A percentile compares a stretch with the other conserved stretches of the same genome.
Evolutionary conservation across 2,329 filamentous ascomycete species (phyloP).

Genomic region (Immersiporthe knoxdaviesiana): DNA sequence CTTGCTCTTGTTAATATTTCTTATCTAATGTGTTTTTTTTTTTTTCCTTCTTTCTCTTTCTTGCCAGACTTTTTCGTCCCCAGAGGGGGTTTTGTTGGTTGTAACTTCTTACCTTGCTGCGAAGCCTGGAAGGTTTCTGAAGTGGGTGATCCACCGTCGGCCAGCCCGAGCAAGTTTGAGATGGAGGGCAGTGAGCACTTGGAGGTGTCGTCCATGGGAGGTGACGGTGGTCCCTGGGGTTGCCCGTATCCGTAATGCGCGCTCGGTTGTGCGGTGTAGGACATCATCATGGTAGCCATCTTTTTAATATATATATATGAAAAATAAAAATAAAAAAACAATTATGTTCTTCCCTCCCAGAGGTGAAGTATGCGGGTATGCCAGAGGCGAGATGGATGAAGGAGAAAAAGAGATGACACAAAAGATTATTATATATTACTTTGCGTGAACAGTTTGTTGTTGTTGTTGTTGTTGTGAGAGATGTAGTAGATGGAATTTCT

Average conservation of each 20-base stretch:
- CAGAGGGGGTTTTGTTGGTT: neutral
- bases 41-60: neutral
- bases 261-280: constrained; percentile 48
- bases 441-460: constrained; percentile 11
- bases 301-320: constrained; percentile 8
- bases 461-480: no score
- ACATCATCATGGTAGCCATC: constrained; percentile 50
- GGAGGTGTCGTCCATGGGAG: constrained; percentile 71
- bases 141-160: constrained; percentile 68
- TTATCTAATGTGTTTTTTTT: no score
- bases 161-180: constrained; percentile 83
- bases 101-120: constrained; percentile 32
- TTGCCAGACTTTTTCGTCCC: neutral
- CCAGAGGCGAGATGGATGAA: constrained; percentile 2
- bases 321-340: constrained; percentile 13
- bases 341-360: constrained; percentile 26
- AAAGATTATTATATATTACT: constrained; percentile 21
- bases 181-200: constrained; percentile 92
- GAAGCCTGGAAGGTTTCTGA: constrained; percentile 57
- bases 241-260: constrained; percentile 54
- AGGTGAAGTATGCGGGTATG: constrained; percentile 31
- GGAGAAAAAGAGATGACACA: constrained; percentile 4
- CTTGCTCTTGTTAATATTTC: neutral
- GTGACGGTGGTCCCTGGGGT: constrained; percentile 71
- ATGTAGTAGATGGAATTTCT: constrained; percentile 10